A percentile compares a stretch with the other conserved stretches of the same genome.
Conservation (phyloP, 164 flowering plant genomes). For the Pachysandra terminalis region DNA sequence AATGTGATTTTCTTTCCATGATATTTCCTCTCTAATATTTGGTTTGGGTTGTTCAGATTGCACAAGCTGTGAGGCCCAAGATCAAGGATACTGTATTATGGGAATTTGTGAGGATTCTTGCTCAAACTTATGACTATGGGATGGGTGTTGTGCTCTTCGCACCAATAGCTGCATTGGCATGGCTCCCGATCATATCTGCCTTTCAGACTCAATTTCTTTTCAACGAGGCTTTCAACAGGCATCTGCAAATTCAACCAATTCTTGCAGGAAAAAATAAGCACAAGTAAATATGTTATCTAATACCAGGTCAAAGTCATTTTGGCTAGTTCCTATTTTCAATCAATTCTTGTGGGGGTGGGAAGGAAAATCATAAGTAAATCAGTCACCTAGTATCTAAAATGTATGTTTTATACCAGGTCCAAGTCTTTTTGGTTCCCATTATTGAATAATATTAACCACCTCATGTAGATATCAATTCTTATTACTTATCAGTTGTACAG, state of each 20-base stretch:
- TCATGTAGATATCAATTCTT: not conserved
- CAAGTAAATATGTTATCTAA: conserved; percentile 18
- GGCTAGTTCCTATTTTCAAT: too few relatives aligned
- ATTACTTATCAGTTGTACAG: not conserved
- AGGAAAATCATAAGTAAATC: too few relatives aligned
- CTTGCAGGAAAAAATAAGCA: conserved; percentile 68
- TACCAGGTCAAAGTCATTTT: too few relatives aligned
- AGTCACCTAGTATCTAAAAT: too few relatives aligned
- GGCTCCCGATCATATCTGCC: conserved; percentile 86
- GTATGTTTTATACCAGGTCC: too few relatives aligned
- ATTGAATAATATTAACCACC: not conserved
- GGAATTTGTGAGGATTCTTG: conserved; percentile 63
- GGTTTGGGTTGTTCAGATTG: conserved; percentile 46
- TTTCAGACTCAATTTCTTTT: conserved; percentile 91
- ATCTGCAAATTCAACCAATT: conserved; percentile 74
- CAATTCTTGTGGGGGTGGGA: too few relatives aligned
- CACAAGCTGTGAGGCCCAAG: conserved; percentile 74
- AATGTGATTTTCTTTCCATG: not conserved
- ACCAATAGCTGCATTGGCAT: conserved; percentile 74
- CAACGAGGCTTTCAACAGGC: conserved; percentile 89
- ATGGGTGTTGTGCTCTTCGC: conserved; percentile 83
- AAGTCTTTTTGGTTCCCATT: not conserved
- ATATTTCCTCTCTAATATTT: not conserved
- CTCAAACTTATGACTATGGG: conserved; percentile 81
- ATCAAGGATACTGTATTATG: conserved; percentile 59